Percentiles rank a stretch among this genome's conserved stretches.
Conservation (phyloP, 495 filamentous ascomycete genomes). For the Penicillium samsonianum region DNA sequence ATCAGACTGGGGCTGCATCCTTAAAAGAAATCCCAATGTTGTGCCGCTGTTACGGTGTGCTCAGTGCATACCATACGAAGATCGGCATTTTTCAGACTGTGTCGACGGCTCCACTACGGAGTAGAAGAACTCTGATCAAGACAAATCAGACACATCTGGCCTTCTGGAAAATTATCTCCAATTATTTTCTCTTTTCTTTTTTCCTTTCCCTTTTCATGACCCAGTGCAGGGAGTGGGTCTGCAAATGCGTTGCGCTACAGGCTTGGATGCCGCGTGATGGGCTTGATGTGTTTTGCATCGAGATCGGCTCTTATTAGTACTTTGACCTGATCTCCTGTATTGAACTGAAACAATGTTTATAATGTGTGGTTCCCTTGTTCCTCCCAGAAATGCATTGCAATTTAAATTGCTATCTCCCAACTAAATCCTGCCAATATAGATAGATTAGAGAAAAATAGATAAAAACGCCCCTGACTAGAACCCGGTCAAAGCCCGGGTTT, state of each 20-base stretch:
- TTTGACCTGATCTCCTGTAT: background rate
- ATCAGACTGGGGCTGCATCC: background rate
- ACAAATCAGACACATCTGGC: conserved; percentile 13
- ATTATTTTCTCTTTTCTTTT: conserved; percentile 16
- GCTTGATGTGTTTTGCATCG: conserved; percentile 22
- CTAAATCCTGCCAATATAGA: background rate
- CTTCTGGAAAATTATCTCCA: conserved; percentile 27
- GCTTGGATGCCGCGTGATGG: conserved; percentile 22
- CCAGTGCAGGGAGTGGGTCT: conserved; percentile 33
- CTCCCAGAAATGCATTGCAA: background rate
- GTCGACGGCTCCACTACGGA: conserved; percentile 25
- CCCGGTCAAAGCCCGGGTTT: background rate
- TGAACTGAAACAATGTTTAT: background rate
- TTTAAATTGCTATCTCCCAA: background rate
- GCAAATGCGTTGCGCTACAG: conserved; percentile 26
- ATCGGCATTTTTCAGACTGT: conserved; percentile 28
- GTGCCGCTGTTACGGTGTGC: conserved; percentile 17
- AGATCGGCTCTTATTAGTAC: conserved; percentile 6
- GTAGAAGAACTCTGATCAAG: background rate
- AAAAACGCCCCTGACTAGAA: conserved; percentile 10
- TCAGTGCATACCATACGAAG: conserved; percentile 22
- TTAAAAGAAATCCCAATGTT: background rate
- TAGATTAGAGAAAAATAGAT: background rate
- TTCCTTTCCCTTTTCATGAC: conserved; percentile 20
- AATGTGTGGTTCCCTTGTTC: background rate